Evolutionary conservation across 345 rosid species (phyloP).

Genomic region (Eucalyptus caleyi): DNA sequence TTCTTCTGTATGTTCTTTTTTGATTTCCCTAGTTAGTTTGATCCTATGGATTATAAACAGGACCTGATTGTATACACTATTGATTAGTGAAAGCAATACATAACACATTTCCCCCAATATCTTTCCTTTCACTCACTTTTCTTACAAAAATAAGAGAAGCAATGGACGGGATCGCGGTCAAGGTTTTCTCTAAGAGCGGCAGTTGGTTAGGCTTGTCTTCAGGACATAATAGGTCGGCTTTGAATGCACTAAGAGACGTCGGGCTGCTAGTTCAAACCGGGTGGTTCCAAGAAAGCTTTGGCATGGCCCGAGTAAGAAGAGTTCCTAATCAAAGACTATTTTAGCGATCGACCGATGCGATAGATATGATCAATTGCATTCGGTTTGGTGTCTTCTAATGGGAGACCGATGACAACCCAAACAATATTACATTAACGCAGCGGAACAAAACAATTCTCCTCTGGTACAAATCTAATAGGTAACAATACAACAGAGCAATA

Average conservation of each 20-base stretch:
- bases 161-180: slow-evolving; percentile 65
- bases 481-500: neutral
- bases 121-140: neutral
- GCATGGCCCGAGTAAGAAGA: neutral
- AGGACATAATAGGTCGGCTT: slow-evolving; percentile 45
- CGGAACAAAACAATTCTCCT: neutral
- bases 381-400: neutral
- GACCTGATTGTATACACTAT: no score
- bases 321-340: neutral
- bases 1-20: neutral
- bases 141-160: neutral
- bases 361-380: neutral
- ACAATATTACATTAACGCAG: neutral
- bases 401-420: neutral
- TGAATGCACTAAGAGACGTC: slow-evolving; percentile 60
- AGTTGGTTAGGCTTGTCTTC: slow-evolving; percentile 46
- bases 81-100: neutral
- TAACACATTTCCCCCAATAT: neutral
- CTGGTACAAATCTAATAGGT: neutral
- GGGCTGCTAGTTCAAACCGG: slow-evolving; percentile 40
- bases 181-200: slow-evolving; percentile 61
- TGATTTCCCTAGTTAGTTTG: no score
- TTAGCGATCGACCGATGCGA: neutral
- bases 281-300: slow-evolving; percentile 55
- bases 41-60: neutral